Base-by-base conservation (phyloP, 306 rosid genomes). In the Dalbergia oliveri region DNA sequence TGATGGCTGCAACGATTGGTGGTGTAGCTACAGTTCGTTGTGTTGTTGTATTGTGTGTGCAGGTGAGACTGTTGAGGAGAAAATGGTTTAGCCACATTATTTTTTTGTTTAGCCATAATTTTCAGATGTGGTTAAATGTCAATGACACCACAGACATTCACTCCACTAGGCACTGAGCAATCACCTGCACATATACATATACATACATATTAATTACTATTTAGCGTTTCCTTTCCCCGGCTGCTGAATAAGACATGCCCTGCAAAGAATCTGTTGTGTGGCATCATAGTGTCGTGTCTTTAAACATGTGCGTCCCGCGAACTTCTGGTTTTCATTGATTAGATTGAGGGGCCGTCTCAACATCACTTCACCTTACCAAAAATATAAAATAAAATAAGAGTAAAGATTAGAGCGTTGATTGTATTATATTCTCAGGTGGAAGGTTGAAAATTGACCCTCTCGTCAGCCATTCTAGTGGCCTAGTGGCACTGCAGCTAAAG, bases 231-330 rank as follows among this genome's bases (percentile, higher is more conserved):
- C 45, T 71, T 2, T 7, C 6, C 41, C 58, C 75, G 23, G 23
- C 50, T 31, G 15, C 11, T 51, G 73, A 73, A 73, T 41, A 81
- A 54, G 79, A 43, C 75, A 41, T n/a, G 51, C 79, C 61, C 61
- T 56, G 18, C 21, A 16, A 39, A 81, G 68, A 65, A 41, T 56
- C 74, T 50, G 2, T 51, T 26, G 31, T 6, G 43, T 51, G 58
- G 16, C 19, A 44, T 79, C 49, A 59, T 66, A 57, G 11, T 72
- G 71, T 72, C 15, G 59, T 56, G 5, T 72, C 76, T 72, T 72
- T 7, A 15, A 77, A 57, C 65, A 47, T 65, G 73, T 19, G 75
- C 78, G 41, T 49, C 43, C 62, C n/a, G 9, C 23, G 6, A 21
- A 41, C 62, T 43, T 65, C 51, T 31, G 37, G 41, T 35, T 72